Percentiles rank a stretch among this genome's conserved stretches.
phyloP scores from a whole-genome alignment of 805 yeast species.

The Monosporozyma yasuniensis region DNA sequence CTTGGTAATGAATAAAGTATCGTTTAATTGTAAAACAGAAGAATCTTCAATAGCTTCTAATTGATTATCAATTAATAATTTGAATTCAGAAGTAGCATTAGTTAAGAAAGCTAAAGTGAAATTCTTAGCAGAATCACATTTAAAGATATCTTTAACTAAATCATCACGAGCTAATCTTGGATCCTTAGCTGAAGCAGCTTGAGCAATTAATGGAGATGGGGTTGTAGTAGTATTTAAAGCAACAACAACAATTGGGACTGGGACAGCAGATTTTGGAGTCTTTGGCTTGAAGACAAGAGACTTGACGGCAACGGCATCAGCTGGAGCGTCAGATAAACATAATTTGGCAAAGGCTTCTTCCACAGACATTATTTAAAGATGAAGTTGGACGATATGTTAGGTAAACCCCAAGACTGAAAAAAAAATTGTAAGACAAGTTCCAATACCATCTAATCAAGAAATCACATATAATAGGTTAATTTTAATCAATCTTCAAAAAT shows the following conservation, averaged over 20 bases:
- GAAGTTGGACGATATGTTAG: neutral
- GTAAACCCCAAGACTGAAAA: neutral
- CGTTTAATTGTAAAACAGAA: constrained; percentile 23
- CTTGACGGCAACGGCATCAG: constrained; percentile 54
- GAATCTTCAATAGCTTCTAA: constrained; percentile 34
- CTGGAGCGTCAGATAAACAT: constrained; percentile 42
- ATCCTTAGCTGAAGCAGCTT: constrained; percentile 63
- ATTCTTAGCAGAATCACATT: constrained; percentile 22
- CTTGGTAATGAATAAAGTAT: constrained; percentile 17
- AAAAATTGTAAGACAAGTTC: too few relatives aligned
- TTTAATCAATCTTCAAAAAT: too few relatives aligned
- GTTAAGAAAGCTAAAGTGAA: constrained; percentile 30
- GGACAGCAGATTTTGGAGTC: constrained; percentile 70
- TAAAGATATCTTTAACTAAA: constrained; percentile 49
- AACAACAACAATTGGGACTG: constrained; percentile 72
- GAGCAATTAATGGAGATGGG: constrained; percentile 56
- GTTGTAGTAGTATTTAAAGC: constrained; percentile 67
- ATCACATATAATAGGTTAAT: too few relatives aligned
- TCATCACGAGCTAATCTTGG: constrained; percentile 85
- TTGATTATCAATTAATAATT: constrained; percentile 23
- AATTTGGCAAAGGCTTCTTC: constrained; percentile 60
- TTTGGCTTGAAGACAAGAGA: constrained; percentile 85
- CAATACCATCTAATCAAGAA: too few relatives aligned
- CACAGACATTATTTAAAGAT: constrained; percentile 25
- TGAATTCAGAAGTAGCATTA: constrained; percentile 30